Conservation (phyloP, 257 asterid genomes). For the Plantago ovata region DNA sequence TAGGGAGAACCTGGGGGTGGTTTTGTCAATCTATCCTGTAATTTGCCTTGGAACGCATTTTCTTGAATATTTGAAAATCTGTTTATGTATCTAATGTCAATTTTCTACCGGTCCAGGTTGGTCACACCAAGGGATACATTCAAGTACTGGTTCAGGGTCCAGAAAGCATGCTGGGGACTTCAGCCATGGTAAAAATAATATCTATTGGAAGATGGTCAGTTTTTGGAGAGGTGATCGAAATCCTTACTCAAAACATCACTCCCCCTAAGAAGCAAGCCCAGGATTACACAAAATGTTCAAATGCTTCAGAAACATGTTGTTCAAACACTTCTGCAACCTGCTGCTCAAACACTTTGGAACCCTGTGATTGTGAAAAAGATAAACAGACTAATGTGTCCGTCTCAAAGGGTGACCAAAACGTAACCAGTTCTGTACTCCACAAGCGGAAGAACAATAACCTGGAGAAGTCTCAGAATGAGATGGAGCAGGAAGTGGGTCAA, state of each 20-base stretch:
- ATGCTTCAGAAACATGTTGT: constrained; percentile 43
- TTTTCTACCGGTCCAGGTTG: constrained; percentile 53
- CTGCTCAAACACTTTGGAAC: constrained; percentile 32
- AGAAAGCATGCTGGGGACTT: constrained; percentile 77
- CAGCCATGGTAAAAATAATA: constrained; percentile 72
- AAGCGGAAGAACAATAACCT: constrained; percentile 42
- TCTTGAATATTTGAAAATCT: neutral
- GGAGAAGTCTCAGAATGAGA: constrained; percentile 25
- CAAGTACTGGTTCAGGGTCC: constrained; percentile 87
- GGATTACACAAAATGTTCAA: constrained; percentile 34
- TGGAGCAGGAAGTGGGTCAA: constrained; percentile 26
- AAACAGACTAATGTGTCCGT: constrained; percentile 24
- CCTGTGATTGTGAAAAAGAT: constrained; percentile 38
- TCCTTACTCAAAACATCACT: constrained; percentile 31
- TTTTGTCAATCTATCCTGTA: neutral
- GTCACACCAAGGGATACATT: constrained; percentile 95
- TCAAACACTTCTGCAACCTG: constrained; percentile 55
- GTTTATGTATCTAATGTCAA: neutral
- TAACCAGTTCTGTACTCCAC: constrained; percentile 51
- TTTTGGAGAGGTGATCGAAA: constrained; percentile 81
- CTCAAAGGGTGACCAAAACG: constrained; percentile 29
- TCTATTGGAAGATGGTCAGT: constrained; percentile 95
- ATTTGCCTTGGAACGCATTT: neutral
- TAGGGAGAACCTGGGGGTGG: too few species aligned
- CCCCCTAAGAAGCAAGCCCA: constrained; percentile 24